Conservation (phyloP, 345 rosid species). For the Salix viminalis region DNA sequence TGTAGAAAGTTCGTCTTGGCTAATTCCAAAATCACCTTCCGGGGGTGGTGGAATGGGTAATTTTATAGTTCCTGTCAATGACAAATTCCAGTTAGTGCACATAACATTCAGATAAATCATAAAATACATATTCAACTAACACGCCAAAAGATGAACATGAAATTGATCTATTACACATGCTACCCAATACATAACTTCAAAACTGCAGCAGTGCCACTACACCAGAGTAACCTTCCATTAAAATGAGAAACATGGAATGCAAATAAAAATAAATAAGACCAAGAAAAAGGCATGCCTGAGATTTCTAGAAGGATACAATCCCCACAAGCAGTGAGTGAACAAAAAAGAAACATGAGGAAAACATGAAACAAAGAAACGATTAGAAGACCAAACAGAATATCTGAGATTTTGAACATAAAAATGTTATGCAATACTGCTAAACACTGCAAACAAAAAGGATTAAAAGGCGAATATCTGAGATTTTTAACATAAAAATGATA, state of each 20-base stretch:
- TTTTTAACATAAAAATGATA: not conserved
- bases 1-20: conserved; percentile 65
- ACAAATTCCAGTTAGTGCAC: not conserved
- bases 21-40: conserved; percentile 58
- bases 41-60: conserved; percentile 24
- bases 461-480: not conserved
- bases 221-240: not conserved
- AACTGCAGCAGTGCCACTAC: not conserved
- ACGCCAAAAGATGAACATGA: not conserved
- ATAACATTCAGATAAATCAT: not conserved
- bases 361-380: not conserved
- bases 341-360: not conserved
- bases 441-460: not conserved
- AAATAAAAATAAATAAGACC: not conserved
- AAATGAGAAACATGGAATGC: not conserved
- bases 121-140: not conserved
- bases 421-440: not conserved
- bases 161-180: not conserved
- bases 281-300: not conserved
- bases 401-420: not conserved
- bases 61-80: conserved; percentile 28
- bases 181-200: not conserved
- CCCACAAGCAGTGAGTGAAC: not conserved
- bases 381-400: not conserved
- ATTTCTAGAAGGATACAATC: not conserved